Evolutionary conservation across 495 filamentous ascomycete genomes (phyloP).

Genomic region (Aspergillus haitiensis): DNA sequence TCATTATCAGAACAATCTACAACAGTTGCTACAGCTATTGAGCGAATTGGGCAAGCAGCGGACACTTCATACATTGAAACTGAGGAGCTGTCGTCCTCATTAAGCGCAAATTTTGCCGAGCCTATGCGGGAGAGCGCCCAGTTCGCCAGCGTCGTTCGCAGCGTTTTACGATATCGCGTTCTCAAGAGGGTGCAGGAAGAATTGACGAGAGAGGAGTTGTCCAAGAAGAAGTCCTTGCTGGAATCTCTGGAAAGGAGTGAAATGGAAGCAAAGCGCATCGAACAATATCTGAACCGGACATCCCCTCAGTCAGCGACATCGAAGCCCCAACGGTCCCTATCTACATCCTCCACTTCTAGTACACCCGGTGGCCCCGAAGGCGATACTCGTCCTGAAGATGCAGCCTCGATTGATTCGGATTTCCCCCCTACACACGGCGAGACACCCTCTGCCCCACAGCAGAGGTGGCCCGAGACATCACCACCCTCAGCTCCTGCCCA

Average conservation of each 20-base stretch:
- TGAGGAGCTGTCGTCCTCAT: slow-evolving; percentile 77
- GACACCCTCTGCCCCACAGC: slow-evolving; percentile 57
- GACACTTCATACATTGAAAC: slow-evolving; percentile 96
- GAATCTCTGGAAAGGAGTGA: slow-evolving; percentile 87
- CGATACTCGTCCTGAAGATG: slow-evolving; percentile 55
- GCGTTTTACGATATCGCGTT: slow-evolving; percentile 81
- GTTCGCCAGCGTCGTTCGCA: slow-evolving; percentile 91
- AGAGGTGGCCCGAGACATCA: slow-evolving; percentile 34
- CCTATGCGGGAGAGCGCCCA: slow-evolving; percentile 97
- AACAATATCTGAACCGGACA: slow-evolving; percentile 80
- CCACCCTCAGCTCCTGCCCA: slow-evolving; percentile 47
- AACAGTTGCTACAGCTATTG: slow-evolving; percentile 88
- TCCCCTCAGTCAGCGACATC: slow-evolving; percentile 43
- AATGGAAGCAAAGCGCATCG: slow-evolving; percentile 85
- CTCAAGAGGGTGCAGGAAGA: slow-evolving; percentile 95
- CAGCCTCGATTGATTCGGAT: slow-evolving; percentile 86
- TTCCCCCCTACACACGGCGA: slow-evolving; percentile 90
- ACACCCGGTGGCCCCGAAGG: slow-evolving; percentile 49
- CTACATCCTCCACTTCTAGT: slow-evolving; percentile 51
- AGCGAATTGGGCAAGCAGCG: slow-evolving; percentile 89
- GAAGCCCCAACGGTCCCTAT: slow-evolving; percentile 65
- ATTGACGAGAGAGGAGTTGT: slow-evolving; percentile 88
- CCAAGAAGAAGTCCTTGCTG: slow-evolving; percentile 74
- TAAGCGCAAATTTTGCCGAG: slow-evolving; percentile 90
- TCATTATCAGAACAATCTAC: slow-evolving; percentile 87